Evolutionary conservation across 345 rosid genomes (phyloP).

Genomic region (Crucihimalaya himalaica): DNA sequence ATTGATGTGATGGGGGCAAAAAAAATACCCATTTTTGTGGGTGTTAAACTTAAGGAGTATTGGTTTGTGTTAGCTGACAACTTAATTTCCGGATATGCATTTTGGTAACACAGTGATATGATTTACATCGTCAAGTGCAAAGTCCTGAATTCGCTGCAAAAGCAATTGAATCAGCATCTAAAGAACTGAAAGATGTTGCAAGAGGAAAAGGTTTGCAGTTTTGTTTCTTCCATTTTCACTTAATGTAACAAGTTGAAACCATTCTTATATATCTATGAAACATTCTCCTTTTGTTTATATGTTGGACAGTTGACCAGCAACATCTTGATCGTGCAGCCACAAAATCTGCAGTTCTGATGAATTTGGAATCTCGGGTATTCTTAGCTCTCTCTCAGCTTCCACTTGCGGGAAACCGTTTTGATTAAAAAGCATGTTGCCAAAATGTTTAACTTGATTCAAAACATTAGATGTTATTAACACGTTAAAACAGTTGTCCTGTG

Average conservation of each 20-base stretch:
- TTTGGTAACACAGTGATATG: not conserved
- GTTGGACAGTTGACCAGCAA: slow-evolving; percentile 46
- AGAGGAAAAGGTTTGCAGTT: slow-evolving; percentile 55
- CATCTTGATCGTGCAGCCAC: slow-evolving; percentile 69
- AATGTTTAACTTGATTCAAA: slow-evolving; percentile 3
- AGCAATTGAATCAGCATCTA: slow-evolving; percentile 59
- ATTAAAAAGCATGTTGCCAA: not conserved
- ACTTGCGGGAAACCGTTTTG: not conserved
- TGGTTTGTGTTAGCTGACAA: not conserved
- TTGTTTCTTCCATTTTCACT: not conserved
- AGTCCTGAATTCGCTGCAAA: slow-evolving; percentile 52
- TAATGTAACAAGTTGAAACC: not conserved
- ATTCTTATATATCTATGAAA: not conserved
- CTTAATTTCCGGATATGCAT: slow-evolving; percentile 2
- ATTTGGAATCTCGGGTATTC: slow-evolving; percentile 73
- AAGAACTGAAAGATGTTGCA: slow-evolving; percentile 58
- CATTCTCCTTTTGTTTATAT: not conserved
- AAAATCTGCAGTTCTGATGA: slow-evolving; percentile 74
- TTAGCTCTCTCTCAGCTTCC: not conserved
- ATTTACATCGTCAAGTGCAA: slow-evolving; percentile 40
- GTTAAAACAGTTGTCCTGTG: not conserved
- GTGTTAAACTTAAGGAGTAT: not conserved
- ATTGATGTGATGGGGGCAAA: not conserved
- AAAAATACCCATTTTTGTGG: not conserved
- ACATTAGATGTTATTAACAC: slow-evolving; percentile 5